Evolutionary conservation across 148 eudicot species (phyloP).

Genomic region (Camellia lanceoleosa): DNA sequence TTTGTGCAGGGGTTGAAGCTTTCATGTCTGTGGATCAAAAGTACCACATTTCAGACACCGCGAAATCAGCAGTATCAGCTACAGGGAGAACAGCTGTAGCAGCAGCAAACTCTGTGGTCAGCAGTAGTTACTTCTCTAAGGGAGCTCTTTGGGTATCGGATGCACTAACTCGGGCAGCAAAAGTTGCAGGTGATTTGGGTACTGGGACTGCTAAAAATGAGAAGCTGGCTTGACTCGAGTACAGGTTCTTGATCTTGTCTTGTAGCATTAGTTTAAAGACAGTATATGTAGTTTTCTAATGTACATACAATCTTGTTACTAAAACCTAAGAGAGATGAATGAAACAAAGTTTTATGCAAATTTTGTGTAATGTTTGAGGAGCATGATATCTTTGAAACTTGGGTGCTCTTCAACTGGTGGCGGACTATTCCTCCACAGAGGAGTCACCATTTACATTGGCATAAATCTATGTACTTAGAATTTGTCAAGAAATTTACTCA

Average conservation of each 20-base stretch:
- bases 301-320: background rate
- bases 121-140: conserved; percentile 67
- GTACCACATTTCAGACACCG: conserved; percentile 51
- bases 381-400: no score
- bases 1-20: conserved; percentile 62
- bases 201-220: conserved; percentile 26
- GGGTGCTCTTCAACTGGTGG: no score
- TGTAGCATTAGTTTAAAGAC: background rate
- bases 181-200: conserved; percentile 68
- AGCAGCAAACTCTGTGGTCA: conserved; percentile 67
- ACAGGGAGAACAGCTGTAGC: conserved; percentile 67
- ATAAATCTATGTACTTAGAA: no score
- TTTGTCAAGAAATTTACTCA: no score
- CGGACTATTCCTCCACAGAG: no score
- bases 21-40: conserved; percentile 56
- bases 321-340: no score
- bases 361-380: no score
- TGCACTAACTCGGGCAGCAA: conserved; percentile 62
- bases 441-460: no score
- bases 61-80: conserved; percentile 55
- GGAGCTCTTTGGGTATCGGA: conserved; percentile 82
- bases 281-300: no score
- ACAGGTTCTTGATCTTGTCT: background rate
- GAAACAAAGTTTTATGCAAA: no score
- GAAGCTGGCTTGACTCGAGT: background rate